Percentiles rank a stretch among this genome's conserved stretches.
phyloP scores from a whole-genome alignment of 192 early-diverging fungal species.

The Chytriomyces sp. region DNA sequence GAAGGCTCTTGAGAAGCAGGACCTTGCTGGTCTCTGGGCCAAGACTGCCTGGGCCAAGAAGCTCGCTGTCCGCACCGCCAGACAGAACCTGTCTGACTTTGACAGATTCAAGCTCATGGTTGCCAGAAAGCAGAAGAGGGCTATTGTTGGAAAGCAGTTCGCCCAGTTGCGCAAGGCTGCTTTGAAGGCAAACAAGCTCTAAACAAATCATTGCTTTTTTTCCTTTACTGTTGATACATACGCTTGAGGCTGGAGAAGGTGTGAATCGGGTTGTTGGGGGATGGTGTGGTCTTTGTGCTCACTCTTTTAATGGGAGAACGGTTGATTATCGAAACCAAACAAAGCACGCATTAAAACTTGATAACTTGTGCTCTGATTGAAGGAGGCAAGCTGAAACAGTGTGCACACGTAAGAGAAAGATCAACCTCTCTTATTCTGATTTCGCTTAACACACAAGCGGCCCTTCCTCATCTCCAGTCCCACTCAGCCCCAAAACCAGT shows the following conservation, averaged over 20 bases:
- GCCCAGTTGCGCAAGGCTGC: slow-evolving; percentile 49
- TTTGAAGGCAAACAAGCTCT: slow-evolving; percentile 19
- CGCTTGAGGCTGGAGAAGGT: too few species aligned
- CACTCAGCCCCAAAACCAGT: slow-evolving; percentile 41
- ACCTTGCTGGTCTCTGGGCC: slow-evolving; percentile 78
- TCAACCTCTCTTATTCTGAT: background rate
- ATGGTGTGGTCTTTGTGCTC: too few species aligned
- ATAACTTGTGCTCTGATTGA: too few species aligned
- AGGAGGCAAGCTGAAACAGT: too few species aligned
- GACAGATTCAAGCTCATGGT: slow-evolving; percentile 98
- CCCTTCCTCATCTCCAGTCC: slow-evolving; percentile 13
- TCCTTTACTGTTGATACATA: background rate
- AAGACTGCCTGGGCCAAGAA: slow-evolving; percentile 97
- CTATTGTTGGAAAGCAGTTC: slow-evolving; percentile 51
- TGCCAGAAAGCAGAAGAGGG: slow-evolving; percentile 86
- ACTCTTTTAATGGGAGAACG: too few species aligned
- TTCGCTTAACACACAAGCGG: slow-evolving; percentile 3
- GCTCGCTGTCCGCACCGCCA: slow-evolving; percentile 79
- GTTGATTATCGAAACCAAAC: too few species aligned
- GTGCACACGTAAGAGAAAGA: too few species aligned
- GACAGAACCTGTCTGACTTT: slow-evolving; percentile 87
- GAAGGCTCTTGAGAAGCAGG: slow-evolving; percentile 84
- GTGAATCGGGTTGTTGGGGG: too few species aligned
- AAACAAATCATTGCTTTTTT: slow-evolving; percentile 10
- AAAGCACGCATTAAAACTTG: too few species aligned